Conservation (phyloP, 352 stramenopile species). For the Phytophthora syringae region DNA sequence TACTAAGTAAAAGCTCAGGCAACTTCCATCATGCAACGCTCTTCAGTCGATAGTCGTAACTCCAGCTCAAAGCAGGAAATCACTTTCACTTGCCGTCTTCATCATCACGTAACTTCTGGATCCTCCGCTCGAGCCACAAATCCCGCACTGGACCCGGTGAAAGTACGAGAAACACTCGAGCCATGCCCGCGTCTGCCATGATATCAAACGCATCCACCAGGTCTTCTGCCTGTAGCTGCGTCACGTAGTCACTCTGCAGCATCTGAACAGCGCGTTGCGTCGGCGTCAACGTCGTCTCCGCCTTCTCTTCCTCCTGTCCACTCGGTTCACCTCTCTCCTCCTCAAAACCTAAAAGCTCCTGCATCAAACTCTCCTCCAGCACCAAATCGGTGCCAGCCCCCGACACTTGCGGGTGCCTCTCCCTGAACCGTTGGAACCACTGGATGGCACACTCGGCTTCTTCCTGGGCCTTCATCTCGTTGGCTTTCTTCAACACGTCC, state of each 20-base stretch:
- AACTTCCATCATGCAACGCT: too few species aligned
- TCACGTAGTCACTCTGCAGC: constrained; percentile 20
- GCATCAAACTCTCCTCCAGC: neutral
- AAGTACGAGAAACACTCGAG: constrained; percentile 30
- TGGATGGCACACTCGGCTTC: constrained; percentile 16
- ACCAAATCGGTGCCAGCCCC: constrained; percentile 23
- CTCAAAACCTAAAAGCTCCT: neutral
- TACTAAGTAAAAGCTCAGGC: too few species aligned
- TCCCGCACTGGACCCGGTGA: constrained; percentile 22
- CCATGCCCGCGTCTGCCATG: constrained; percentile 24
- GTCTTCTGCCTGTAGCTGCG: constrained; percentile 13
- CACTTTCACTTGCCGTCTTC: neutral
- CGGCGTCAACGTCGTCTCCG: constrained; percentile 14
- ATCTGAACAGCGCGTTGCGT: constrained; percentile 28
- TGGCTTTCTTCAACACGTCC: constrained; percentile 22
- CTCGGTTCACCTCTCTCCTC: neutral
- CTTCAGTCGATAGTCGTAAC: too few species aligned
- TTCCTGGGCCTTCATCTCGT: constrained; percentile 3
- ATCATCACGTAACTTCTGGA: constrained; percentile 8
- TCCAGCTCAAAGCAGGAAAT: too few species aligned
- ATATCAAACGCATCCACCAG: constrained; percentile 32
- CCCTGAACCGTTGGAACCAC: constrained; percentile 31
- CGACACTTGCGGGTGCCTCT: constrained; percentile 19
- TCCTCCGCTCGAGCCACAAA: constrained; percentile 25
- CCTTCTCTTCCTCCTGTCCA: neutral